These are phyloP conservation scores for Lactarius evosmus DNA, from an alignment of 768 basidiomycete species.

Conservation along the genomic window DNA sequence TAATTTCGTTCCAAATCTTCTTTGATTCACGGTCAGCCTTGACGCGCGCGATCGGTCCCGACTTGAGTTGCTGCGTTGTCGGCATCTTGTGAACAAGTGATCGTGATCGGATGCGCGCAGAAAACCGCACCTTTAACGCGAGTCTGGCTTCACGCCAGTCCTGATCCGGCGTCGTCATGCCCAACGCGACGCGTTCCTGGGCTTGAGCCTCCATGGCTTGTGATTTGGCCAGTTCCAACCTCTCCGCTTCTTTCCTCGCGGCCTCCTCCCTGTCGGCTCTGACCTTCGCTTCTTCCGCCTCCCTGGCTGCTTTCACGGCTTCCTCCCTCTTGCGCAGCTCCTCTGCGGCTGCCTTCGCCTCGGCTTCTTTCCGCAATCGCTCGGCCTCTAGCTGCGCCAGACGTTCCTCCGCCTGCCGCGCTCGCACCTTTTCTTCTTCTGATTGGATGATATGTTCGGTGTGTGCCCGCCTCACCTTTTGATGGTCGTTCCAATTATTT, in stretches of 20 bases:
- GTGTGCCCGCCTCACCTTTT: conserved; percentile 48
- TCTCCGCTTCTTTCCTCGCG: conserved; percentile 34
- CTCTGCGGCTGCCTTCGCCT: conserved; percentile 31
- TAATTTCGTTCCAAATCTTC: conserved; percentile 59
- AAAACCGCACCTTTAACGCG: conserved; percentile 48
- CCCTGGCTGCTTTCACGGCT: conserved; percentile 29
- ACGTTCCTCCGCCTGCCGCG: conserved; percentile 54
- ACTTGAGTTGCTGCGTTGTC: conserved; percentile 54
- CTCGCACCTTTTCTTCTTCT: conserved; percentile 59
- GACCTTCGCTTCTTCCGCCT: conserved; percentile 29
- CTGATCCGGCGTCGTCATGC: conserved; percentile 52
- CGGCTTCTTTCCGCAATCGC: conserved; percentile 36
- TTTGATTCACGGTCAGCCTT: conserved; percentile 56
- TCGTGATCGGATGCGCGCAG: conserved; percentile 8
- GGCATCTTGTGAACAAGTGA: conserved; percentile 26
- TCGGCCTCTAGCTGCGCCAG: conserved; percentile 50
- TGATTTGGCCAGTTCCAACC: conserved; percentile 36
- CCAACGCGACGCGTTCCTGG: conserved; percentile 43
- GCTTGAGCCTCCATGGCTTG: conserved; percentile 40
- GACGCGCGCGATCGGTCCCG: conserved; percentile 57
- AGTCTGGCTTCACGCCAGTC: conserved; percentile 63
- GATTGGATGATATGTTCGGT: conserved; percentile 59
- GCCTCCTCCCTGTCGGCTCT: conserved; percentile 38
- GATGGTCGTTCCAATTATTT: conserved; percentile 45
- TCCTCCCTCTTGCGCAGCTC: conserved; percentile 33